Base-by-base conservation (phyloP, 2,329 filamentous ascomycete species). In the Aspergillus tanneri region DNA sequence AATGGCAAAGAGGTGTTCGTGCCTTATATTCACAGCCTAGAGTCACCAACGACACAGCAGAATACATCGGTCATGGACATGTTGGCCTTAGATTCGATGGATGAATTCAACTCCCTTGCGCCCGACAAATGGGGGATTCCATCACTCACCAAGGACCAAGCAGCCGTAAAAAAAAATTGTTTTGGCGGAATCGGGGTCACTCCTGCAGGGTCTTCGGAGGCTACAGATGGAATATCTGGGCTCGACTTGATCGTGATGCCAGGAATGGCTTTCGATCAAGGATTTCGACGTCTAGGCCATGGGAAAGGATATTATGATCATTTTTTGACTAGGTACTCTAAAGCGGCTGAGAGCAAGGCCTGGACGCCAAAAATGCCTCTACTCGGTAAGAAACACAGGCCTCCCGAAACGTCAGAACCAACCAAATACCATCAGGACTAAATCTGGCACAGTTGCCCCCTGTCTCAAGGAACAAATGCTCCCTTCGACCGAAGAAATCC, bases 231-330 rank as follows among this genome's bases (percentile, higher is more conserved):
- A 44, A 49, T 63, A 57, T 46, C 64, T 23, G 79, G 80, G 7
- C 75, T 99, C 34, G 92, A 99, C 68, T 70, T 99, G 56, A 87
- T 99, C 55, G 78, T 99, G 22, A 82, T 97, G 77, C 93, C 93
- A 1, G 93, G 91, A 10, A 88, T 99, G 62, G 92, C 90, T 3
- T 99, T 99, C 70, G 91, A 96, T 67, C 76, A 76, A 3, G 74
- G 73, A 10, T 80, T 93, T 52, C 82, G 86, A 57, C 81, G 93
- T 59, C 79, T 97, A 16, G 93, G 93, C 32, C 93, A 99, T 70
- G 93, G 93, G 47, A 95, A 90, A 70, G 93, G 93, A 24, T 99
- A 95, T 73, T 99, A 99, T 76, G 93, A 99, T 74, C 87, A 85
- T 69, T 99, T 96, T 70, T 73, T 99, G 65, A 82, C 86, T 62